Conservation (phyloP, 495 filamentous ascomycete species). For the Podospora appendiculata region DNA sequence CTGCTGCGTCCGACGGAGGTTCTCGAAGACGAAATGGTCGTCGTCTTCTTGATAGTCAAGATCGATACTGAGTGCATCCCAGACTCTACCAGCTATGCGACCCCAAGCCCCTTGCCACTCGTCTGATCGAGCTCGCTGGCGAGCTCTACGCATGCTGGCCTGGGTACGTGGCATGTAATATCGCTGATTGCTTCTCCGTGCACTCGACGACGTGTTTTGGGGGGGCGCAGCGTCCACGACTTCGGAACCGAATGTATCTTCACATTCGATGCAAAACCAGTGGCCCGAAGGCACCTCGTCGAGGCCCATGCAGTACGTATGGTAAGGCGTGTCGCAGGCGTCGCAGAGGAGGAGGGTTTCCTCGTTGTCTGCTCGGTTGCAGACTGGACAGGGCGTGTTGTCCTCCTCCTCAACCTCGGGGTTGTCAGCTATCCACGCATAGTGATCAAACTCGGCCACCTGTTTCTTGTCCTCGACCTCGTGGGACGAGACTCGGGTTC, state of each 20-base stretch:
- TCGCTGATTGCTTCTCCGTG: neutral
- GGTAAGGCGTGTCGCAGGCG: slow-evolving; percentile 74
- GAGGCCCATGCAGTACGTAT: slow-evolving; percentile 81
- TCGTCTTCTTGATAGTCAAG: slow-evolving; percentile 87
- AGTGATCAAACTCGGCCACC: slow-evolving; percentile 77
- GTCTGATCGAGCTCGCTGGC: slow-evolving; percentile 39
- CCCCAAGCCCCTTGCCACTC: slow-evolving; percentile 52
- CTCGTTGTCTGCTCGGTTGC: slow-evolving; percentile 65
- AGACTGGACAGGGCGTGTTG: slow-evolving; percentile 71
- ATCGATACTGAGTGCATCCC: slow-evolving; percentile 60
- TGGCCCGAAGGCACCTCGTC: slow-evolving; percentile 59
- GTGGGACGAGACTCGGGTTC: slow-evolving; percentile 69
- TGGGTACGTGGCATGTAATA: slow-evolving; percentile 42
- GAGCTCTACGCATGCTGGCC: slow-evolving; percentile 36
- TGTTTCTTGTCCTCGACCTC: slow-evolving; percentile 83
- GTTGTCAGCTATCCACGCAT: slow-evolving; percentile 67
- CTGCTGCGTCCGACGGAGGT: slow-evolving; percentile 46
- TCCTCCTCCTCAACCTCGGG: slow-evolving; percentile 57
- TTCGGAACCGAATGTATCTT: too few species aligned
- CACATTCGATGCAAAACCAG: slow-evolving; percentile 83
- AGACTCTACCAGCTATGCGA: slow-evolving; percentile 40
- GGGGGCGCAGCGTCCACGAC: slow-evolving; percentile 35
- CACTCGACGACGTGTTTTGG: slow-evolving; percentile 23
- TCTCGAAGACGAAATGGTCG: slow-evolving; percentile 38
- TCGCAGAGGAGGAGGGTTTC: slow-evolving; percentile 80